Evolutionary conservation across 2,329 filamentous ascomycete genomes (phyloP).

Genomic region (Paraphoma sp.): DNA sequence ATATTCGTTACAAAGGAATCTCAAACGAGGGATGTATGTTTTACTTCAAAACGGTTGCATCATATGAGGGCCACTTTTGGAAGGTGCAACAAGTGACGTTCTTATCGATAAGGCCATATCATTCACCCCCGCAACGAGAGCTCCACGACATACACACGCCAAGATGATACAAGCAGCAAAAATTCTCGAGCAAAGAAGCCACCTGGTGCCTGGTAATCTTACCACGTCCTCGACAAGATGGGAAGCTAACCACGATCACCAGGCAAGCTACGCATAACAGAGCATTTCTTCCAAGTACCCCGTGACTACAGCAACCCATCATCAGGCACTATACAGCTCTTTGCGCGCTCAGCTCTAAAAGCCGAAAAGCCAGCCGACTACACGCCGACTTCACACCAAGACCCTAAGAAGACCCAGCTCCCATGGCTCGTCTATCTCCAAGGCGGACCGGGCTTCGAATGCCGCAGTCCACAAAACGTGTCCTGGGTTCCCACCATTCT

Average conservation of each 20-base stretch:
- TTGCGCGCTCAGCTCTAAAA: conserved; percentile 75
- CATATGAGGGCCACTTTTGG: background rate
- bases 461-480: conserved; percentile 75
- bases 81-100: background rate
- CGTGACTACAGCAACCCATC: conserved; percentile 73
- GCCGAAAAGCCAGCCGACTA: conserved; percentile 66
- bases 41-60: too few species aligned
- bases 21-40: background rate
- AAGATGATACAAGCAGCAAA: conserved; percentile 53
- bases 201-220: conserved; percentile 52
- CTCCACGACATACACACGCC: conserved; percentile 7
- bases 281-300: conserved; percentile 87
- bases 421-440: conserved; percentile 77
- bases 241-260: conserved; percentile 1
- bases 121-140: conserved; percentile 16
- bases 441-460: conserved; percentile 84
- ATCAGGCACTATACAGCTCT: conserved; percentile 71
- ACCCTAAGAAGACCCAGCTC: conserved; percentile 55
- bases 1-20: too few species aligned
- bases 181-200: conserved; percentile 54
- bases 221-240: too few species aligned
- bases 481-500: conserved; percentile 74
- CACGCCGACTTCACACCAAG: conserved; percentile 56
- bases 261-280: conserved; percentile 79
- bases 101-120: conserved; percentile 29